phyloP scores from a whole-genome alignment of 2,329 filamentous ascomycete species.

The Pseudopyricularia cyperi region DNA sequence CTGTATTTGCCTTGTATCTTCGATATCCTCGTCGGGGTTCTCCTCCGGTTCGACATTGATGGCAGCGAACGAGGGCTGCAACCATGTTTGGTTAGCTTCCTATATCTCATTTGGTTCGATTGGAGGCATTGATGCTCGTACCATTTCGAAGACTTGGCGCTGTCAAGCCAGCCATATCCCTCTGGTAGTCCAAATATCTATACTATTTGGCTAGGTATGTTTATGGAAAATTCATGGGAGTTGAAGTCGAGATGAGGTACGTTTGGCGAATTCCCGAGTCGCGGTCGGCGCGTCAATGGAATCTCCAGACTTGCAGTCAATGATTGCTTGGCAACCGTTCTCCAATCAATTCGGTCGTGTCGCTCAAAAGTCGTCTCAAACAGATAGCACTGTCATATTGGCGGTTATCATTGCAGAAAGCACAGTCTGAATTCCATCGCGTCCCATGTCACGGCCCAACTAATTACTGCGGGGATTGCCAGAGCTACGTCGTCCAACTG shows the following conservation, averaged over 20 bases:
- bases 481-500: not conserved
- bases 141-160: not conserved
- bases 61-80: constrained; percentile 60
- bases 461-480: not conserved
- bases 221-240: not conserved
- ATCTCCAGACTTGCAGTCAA: not conserved
- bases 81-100: not conserved
- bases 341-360: not conserved
- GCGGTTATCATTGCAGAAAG: not conserved
- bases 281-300: not conserved
- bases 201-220: not conserved
- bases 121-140: not conserved
- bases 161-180: not conserved
- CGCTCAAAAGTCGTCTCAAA: not conserved
- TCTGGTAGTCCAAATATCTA: not conserved
- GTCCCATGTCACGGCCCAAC: not conserved
- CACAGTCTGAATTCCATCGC: not conserved
- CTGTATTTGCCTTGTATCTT: constrained; percentile 74
- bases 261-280: not conserved
- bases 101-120: not conserved
- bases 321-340: not conserved
- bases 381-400: not conserved
- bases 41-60: constrained; percentile 93
- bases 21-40: constrained; percentile 77
- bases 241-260: not conserved